Percentiles rank a stretch among this genome's conserved stretches.
Conservation (phyloP, 2,329 filamentous ascomycete species). For the Neofusicoccum sp. region DNA sequence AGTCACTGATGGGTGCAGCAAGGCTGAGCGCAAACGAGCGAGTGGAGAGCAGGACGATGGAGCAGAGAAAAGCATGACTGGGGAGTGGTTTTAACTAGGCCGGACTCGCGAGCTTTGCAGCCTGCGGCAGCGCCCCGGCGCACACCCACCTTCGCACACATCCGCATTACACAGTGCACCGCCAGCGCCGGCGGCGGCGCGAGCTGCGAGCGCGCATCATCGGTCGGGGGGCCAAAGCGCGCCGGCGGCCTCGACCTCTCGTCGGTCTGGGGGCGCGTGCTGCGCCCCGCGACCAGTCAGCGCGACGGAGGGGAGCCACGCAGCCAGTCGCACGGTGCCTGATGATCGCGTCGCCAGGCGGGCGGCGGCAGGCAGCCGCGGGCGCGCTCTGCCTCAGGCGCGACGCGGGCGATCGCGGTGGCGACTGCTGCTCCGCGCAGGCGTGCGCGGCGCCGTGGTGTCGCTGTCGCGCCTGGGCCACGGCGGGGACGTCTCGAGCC, state of each 20-base stretch:
- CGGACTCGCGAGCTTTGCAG: not conserved
- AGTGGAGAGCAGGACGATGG: not conserved
- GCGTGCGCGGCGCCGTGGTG: too few relatives aligned
- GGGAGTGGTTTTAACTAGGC: conserved; percentile 8
- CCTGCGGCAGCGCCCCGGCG: not conserved
- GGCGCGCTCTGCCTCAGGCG: not conserved
- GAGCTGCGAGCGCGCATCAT: conserved; percentile 10
- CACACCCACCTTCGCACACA: not conserved
- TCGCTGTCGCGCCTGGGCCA: not conserved
- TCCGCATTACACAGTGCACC: conserved; percentile 13
- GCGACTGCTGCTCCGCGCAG: too few relatives aligned
- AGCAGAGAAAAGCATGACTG: not conserved
- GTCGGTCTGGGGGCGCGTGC: not conserved
- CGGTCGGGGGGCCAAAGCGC: not conserved
- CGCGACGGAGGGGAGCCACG: conserved; percentile 1
- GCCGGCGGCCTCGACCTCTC: not conserved
- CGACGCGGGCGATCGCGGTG: not conserved
- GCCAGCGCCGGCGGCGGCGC: not conserved
- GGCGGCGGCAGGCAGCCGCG: not conserved
- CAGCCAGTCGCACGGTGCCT: conserved; percentile 5
- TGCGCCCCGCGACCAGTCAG: conserved; percentile 11
- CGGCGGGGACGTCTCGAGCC: not conserved
- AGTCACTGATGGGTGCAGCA: conserved; percentile 1
- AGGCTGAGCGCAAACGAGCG: not conserved
- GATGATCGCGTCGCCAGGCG: not conserved